Evolutionary conservation across 768 basidiomycete species (phyloP), one percentile per base, ranked within the genome.

Genomic region (Fistulinella prunicolor): DNA sequence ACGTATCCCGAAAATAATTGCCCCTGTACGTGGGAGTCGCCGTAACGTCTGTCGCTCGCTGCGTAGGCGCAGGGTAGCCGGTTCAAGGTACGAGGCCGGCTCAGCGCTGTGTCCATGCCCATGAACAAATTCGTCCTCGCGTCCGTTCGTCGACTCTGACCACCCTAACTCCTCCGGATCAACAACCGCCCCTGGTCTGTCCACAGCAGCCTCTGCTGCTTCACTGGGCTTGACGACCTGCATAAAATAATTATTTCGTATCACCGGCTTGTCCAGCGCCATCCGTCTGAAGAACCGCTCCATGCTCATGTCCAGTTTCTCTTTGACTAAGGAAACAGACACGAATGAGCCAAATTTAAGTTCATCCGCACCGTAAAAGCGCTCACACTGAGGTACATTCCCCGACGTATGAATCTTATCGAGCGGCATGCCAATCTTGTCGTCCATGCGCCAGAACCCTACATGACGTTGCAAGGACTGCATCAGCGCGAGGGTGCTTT

Each of bases 361-460:
- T n/a, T n/a, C n/a, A n/a, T n/a, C n/a, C n/a, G n/a, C n/a, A n/a
- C 8, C 42, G 63, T 51, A 29, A 29, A 36, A 40, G n/a, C 1
- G 50, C 82, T 62, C 64, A 85, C 86, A 89, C 63, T 79, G 80
- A 21, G 88, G 86, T n/a, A 91, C 88, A 47, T 82, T 67, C 17
- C 89, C 87, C 8, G 57, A 26, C 32, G 62, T 39, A 29, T 90
- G 88, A 42, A 90, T 88, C 47, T 87, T 80, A 36, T 87, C 84
- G 32, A 90, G 68, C 13, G 80, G 74, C 59, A 83, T 70, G 9
- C 88, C 89, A 44, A 87, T 79, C 70, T 91, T 90, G 67, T 89
- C 88, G 50, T 77, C 64, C 68, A 90, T 73, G 16, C 87, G 77
- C 89, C 89, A 91, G 51, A 78, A 82, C 9, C 89, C 88, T 86